These are phyloP conservation scores for Blastocystis sp. DNA, from an alignment of 352 stramenopile species.

Conservation along the genomic window DNA sequence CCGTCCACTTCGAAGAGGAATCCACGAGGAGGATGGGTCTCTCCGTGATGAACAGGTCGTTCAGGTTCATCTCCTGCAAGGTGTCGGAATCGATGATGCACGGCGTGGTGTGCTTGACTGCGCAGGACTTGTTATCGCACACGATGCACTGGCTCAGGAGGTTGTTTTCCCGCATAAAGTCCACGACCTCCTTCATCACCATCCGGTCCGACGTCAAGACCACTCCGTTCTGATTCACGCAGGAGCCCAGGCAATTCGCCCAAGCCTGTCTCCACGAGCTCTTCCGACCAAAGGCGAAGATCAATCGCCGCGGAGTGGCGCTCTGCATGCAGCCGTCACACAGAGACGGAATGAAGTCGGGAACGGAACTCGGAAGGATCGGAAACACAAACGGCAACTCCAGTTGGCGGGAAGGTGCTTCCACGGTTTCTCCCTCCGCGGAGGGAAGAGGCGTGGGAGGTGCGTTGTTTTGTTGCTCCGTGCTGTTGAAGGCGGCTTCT, in stretches of 20 bases:
- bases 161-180: background rate
- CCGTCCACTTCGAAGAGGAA: slow-evolving; percentile 2
- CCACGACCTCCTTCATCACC: background rate
- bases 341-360: background rate
- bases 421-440: background rate
- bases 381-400: slow-evolving; percentile 42
- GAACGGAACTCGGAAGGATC: background rate
- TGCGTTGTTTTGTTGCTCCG: background rate
- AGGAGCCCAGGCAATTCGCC: background rate
- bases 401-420: background rate
- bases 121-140: background rate
- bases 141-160: background rate
- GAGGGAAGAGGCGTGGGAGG: background rate
- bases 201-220: background rate
- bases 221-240: background rate
- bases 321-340: slow-evolving; percentile 56
- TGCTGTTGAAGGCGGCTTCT: background rate
- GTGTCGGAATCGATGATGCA: background rate
- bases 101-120: background rate
- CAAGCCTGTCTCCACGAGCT: slow-evolving; percentile 11
- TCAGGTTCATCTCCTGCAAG: slow-evolving; percentile 20
- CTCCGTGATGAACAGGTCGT: slow-evolving; percentile 16
- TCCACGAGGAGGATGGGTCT: slow-evolving; percentile 31
- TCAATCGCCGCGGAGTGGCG: slow-evolving; percentile 13
- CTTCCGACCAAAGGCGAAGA: slow-evolving; percentile 28